Conservation (phyloP, 2,329 filamentous ascomycete species). For the Colletotrichum graminicola region DNA sequence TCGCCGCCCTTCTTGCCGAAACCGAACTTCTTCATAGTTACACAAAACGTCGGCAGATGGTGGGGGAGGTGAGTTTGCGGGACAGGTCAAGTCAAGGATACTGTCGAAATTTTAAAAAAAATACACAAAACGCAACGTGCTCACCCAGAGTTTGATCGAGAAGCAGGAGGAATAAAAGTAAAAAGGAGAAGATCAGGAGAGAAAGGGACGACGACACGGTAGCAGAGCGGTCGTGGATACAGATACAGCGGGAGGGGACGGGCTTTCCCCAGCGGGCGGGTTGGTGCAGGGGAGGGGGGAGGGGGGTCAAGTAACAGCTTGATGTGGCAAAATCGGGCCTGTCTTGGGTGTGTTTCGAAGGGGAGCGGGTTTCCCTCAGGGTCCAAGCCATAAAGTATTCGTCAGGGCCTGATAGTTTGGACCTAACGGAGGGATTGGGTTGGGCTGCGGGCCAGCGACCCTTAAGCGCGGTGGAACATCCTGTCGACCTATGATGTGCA, state of each 20-base stretch:
- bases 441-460: conserved; percentile 22
- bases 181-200: conserved; percentile 21
- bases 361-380: conserved; percentile 40
- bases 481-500: not conserved
- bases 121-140: conserved; percentile 34
- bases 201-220: conserved; percentile 14
- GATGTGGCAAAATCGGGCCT: conserved; percentile 43
- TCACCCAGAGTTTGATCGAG: conserved; percentile 25
- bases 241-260: conserved; percentile 25
- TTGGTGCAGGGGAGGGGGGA: conserved; percentile 1
- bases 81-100: not conserved
- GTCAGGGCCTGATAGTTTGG: conserved; percentile 37
- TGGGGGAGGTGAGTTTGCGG: conserved; percentile 9
- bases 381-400: conserved; percentile 43
- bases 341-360: conserved; percentile 45
- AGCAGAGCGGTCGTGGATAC: conserved; percentile 15
- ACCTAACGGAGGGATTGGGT: conserved; percentile 29
- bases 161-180: conserved; percentile 15
- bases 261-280: conserved; percentile 21
- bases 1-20: conserved; percentile 69
- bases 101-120: conserved; percentile 20
- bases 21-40: conserved; percentile 71
- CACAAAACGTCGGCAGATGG: conserved; percentile 7
- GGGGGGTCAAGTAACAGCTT: conserved; percentile 30
- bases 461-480: conserved; percentile 13